Conservation (phyloP, 2,329 filamentous ascomycete genomes). For the Penicillium rolfsii region DNA sequence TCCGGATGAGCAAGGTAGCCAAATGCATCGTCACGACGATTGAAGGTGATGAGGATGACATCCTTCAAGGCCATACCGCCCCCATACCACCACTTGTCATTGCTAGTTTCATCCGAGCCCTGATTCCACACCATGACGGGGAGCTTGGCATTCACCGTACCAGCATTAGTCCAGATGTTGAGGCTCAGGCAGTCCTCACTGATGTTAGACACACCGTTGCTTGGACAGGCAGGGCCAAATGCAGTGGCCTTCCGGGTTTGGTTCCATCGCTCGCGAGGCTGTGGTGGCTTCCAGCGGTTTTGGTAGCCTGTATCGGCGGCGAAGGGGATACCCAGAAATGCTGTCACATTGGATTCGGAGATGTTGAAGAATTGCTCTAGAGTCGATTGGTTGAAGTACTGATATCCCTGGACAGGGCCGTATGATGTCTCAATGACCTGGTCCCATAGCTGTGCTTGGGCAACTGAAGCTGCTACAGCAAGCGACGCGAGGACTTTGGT, state of each 20-base stretch:
- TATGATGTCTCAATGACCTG: slow-evolving; percentile 25
- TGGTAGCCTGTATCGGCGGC: slow-evolving; percentile 32
- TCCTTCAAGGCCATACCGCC: slow-evolving; percentile 36
- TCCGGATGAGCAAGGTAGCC: slow-evolving; percentile 34
- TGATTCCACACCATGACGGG: slow-evolving; percentile 39
- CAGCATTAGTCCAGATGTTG: slow-evolving; percentile 37
- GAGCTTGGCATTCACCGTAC: slow-evolving; percentile 25
- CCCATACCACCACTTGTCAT: slow-evolving; percentile 32
- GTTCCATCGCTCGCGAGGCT: slow-evolving; percentile 27
- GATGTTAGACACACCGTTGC: slow-evolving; percentile 18
- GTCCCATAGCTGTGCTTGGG: slow-evolving; percentile 28
- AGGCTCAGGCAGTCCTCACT: slow-evolving; percentile 41
- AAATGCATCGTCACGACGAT: slow-evolving; percentile 33
- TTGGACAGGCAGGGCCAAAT: slow-evolving; percentile 27
- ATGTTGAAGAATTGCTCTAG: slow-evolving; percentile 28
- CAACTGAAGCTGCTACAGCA: slow-evolving; percentile 17
- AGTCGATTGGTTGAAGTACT: slow-evolving; percentile 29
- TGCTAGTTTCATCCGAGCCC: slow-evolving; percentile 33
- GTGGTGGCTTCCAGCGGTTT: slow-evolving; percentile 31
- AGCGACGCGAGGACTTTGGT: slow-evolving; percentile 15
- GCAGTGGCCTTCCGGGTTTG: slow-evolving; percentile 23
- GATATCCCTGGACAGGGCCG: slow-evolving; percentile 25
- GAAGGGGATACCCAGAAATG: slow-evolving; percentile 30
- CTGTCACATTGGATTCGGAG: slow-evolving; percentile 25
- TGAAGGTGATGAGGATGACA: slow-evolving; percentile 36